Base-by-base conservation (phyloP, 1,139 yeast species). In the Barnettozyma hawaiiensis region DNA sequence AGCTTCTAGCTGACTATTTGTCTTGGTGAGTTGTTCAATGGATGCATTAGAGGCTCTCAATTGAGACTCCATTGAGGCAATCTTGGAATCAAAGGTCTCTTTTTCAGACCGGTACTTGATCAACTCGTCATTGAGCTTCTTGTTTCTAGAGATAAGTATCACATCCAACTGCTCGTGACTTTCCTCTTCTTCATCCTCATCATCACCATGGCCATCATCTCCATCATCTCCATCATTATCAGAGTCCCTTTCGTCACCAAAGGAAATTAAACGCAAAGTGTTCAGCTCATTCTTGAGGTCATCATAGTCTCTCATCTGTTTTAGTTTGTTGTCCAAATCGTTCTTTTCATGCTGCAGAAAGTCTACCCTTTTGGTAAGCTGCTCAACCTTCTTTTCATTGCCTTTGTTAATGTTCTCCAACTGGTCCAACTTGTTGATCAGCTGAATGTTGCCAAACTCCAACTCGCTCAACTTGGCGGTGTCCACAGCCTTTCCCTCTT, bases 231-330 rank as follows among this genome's bases (percentile, higher is more conserved):
- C n/a, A n/a, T n/a, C 47, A 12, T 47, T 48, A 7, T 45, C 48
- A 18, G 62, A 63, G 35, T 60, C 65, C 9, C 58, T 65, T 31
- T 63, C 66, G 12, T 62, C 63, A 19, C 71, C 92, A 64, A 85
- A 84, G 57, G 85, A 89, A 33, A 86, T 81, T 49, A 80, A 81
- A 57, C 85, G 80, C 48, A 90, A 62, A 22, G 87, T 75, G 18
- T 72, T 75, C 47, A 89, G 66, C 57, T 89, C 96, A 40, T 75
- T 75, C 60, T 85, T 87, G 40, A 89, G 62, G 50, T 85, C 87
- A 43, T 84, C 89, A 61, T 90, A 89, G 58, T 83, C 90, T 3
- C 69, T 64, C 27, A 76, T 72, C 34, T 64, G 61, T 3, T 64
- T 65, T 36, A 79, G 58, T 43, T 72, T 71, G 14, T 63, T 61